phyloP scores from a whole-genome alignment of 2,329 filamentous ascomycete genomes.

The Fusarium dlaminii region DNA sequence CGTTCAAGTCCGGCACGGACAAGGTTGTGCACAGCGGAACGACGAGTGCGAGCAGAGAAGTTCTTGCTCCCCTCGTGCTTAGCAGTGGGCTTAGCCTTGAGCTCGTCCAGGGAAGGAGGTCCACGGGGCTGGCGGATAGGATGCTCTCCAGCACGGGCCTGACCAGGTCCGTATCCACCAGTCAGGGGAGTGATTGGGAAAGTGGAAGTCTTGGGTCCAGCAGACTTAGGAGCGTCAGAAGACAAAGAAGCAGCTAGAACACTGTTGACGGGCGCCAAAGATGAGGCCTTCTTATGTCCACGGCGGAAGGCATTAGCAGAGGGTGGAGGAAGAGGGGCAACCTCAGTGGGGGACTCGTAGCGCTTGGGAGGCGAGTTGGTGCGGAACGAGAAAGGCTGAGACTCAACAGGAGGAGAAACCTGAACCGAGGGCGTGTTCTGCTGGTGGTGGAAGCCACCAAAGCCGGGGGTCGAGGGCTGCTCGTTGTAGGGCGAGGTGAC shows the following conservation, averaged over 20 bases:
- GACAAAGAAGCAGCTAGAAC: constrained; percentile 56
- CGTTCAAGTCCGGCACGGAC: constrained; percentile 90
- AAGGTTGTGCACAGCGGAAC: constrained; percentile 89
- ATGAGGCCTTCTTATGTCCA: constrained; percentile 90
- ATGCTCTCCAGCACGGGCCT: constrained; percentile 92
- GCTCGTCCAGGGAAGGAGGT: constrained; percentile 90
- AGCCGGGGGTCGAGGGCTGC: constrained; percentile 52
- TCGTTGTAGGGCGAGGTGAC: constrained; percentile 54
- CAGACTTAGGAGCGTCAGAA: constrained; percentile 62
- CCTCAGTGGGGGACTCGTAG: constrained; percentile 74
- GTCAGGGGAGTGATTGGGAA: constrained; percentile 84
- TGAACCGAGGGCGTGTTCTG: constrained; percentile 76
- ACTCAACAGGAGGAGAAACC: constrained; percentile 80
- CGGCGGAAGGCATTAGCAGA: constrained; percentile 93
- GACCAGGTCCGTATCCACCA: constrained; percentile 90
- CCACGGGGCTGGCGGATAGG: constrained; percentile 92
- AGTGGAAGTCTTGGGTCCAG: constrained; percentile 79
- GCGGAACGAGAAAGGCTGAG: constrained; percentile 61
- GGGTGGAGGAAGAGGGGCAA: constrained; percentile 80
- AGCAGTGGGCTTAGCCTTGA: constrained; percentile 87
- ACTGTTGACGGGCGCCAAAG: constrained; percentile 70
- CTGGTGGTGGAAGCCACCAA: constrained; percentile 50
- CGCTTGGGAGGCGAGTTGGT: constrained; percentile 74
- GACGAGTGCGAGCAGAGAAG: constrained; percentile 91
- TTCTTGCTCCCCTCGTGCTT: constrained; percentile 98